phyloP scores from a whole-genome alignment of 495 filamentous ascomycete genomes.

The Penicillium robsamsonii region DNA sequence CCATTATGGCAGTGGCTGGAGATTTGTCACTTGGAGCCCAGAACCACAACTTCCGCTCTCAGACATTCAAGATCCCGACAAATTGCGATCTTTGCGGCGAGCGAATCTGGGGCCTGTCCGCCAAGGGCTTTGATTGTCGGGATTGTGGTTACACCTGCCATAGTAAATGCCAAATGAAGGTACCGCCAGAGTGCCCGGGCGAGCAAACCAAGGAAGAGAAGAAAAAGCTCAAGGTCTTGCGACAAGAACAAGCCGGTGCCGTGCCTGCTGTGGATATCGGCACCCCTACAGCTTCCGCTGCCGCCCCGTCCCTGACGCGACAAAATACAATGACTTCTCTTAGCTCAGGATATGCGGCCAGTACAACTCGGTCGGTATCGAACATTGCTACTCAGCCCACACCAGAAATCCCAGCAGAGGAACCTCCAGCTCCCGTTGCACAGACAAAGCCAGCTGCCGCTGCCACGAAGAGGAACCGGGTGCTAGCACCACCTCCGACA shows the following conservation, averaged over 20 bases:
- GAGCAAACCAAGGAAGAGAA: slow-evolving; percentile 90
- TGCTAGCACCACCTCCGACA: slow-evolving; percentile 83
- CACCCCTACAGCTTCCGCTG: slow-evolving; percentile 36
- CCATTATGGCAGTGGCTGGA: slow-evolving; percentile 80
- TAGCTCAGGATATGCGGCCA: slow-evolving; percentile 83
- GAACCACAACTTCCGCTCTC: slow-evolving; percentile 93
- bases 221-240: slow-evolving; percentile 82
- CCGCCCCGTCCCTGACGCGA: slow-evolving; percentile 60
- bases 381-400: slow-evolving; percentile 46
- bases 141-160: slow-evolving; percentile 98
- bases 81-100: slow-evolving; percentile 97
- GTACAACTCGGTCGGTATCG: slow-evolving; percentile 71
- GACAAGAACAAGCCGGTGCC: slow-evolving; percentile 74
- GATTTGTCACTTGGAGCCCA: slow-evolving; percentile 88
- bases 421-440: slow-evolving; percentile 29
- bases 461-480: slow-evolving; percentile 54
- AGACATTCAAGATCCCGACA: slow-evolving; percentile 98
- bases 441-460: slow-evolving; percentile 41
- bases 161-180: slow-evolving; percentile 98
- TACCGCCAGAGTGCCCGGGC: slow-evolving; percentile 90
- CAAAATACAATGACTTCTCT: slow-evolving; percentile 92
- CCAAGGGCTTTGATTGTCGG: slow-evolving; percentile 91
- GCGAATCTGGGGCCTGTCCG: slow-evolving; percentile 91
- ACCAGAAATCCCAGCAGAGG: slow-evolving; percentile 34
- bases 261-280: slow-evolving; percentile 40